Base-by-base conservation (phyloP, 2,329 filamentous ascomycete species). In the Myriosclerotinia curreyana region DNA sequence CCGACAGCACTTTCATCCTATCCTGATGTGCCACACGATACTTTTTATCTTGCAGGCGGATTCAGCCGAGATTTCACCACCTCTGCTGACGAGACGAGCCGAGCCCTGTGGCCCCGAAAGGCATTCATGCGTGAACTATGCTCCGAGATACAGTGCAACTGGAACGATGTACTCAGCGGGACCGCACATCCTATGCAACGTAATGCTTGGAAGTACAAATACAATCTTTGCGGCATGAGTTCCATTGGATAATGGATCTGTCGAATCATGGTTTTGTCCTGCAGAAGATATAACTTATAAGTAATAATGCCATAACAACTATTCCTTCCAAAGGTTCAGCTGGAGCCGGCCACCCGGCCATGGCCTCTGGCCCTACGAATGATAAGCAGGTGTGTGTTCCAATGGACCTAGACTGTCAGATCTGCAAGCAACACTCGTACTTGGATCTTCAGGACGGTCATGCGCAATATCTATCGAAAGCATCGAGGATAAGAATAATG, bases 1-100 rank as follows among this genome's bases (percentile, higher is more conserved):
- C 48, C 62, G 34, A 55, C 17, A 46, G 42, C 40, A 20, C 14
- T 61, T 65, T 62, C 60, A 61, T 52, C 69, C 70, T 71, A 72
- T 70, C 58, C 56, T 53, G 56, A 67, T 28, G 64, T 72, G 72
- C 69, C 71, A 72, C 70, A 72, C 67, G 60, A 67, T 66, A 50
- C n/a, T 12, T 66, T 59, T 62, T 62, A 62, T 65, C 42, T 53
- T 51, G 22, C 34, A 62, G 46, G 14, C 28, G n/a, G 48, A 48
- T 31, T 34, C n/a, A 42, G 58, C 49, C 55, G 40, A 50, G 20
- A 34, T 48, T 50, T 25, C 38, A 58, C 34, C n/a, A 58, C 25
- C 48, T 38, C 6, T 60, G 46, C 44, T 64, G 62, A 64, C 20
- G 36, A 38, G 48, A n/a, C 48, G 55, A 60, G 53, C 54, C 54